Conservation (phyloP, 2,329 filamentous ascomycete genomes). For the Fusarium nodosum region DNA sequence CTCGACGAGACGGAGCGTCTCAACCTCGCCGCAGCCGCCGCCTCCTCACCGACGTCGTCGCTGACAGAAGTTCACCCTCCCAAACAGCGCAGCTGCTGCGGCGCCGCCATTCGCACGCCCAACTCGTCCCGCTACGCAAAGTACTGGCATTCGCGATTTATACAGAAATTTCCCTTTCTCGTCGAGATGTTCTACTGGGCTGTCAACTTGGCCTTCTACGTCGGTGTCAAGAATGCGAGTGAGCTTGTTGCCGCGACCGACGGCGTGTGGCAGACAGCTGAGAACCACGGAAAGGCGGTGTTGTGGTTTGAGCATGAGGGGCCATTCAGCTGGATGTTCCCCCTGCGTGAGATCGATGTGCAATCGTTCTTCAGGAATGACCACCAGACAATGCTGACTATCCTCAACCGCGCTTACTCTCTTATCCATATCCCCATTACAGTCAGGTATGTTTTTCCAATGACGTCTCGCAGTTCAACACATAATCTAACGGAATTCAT, state of each 20-base stretch:
- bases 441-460: slow-evolving; percentile 60
- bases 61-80: slow-evolving; percentile 53
- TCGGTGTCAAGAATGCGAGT: slow-evolving; percentile 46
- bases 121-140: slow-evolving; percentile 73
- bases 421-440: slow-evolving; percentile 72
- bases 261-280: slow-evolving; percentile 67
- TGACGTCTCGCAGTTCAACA: not conserved
- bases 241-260: slow-evolving; percentile 55
- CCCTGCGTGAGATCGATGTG: slow-evolving; percentile 64
- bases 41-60: slow-evolving; percentile 21
- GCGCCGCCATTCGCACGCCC: slow-evolving; percentile 65
- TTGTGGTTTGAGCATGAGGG: slow-evolving; percentile 67
- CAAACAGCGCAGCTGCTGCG: slow-evolving; percentile 65
- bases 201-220: slow-evolving; percentile 74
- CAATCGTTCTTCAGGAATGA: slow-evolving; percentile 70
- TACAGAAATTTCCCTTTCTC: slow-evolving; percentile 76
- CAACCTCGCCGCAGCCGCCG: slow-evolving; percentile 17
- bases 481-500: not conserved
- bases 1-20: slow-evolving; percentile 40
- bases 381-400: slow-evolving; percentile 65
- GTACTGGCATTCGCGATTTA: slow-evolving; percentile 71
- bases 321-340: slow-evolving; percentile 65
- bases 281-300: slow-evolving; percentile 68
- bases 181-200: slow-evolving; percentile 83
- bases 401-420: slow-evolving; percentile 71